A percentile compares a stretch with the other conserved stretches of the same genome.
These are phyloP conservation scores for Insectozyma bohioensis DNA, from an alignment of 1,139 yeast species.

Conservation along the genomic window DNA sequence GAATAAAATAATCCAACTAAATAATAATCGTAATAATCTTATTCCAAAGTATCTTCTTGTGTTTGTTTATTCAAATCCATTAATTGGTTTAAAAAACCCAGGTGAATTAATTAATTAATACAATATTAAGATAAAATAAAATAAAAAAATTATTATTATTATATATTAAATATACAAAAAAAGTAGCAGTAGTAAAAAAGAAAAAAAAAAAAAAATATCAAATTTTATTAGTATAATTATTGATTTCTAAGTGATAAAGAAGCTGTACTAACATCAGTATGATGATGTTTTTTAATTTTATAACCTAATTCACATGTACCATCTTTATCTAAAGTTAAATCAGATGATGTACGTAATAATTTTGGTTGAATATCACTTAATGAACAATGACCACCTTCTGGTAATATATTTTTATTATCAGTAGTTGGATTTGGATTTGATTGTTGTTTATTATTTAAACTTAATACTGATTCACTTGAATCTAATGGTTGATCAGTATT, in stretches of 20 bases:
- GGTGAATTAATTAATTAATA: too few relatives aligned
- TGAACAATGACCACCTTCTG: constrained; percentile 8
- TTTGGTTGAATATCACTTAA: constrained; percentile 11
- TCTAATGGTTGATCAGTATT: too few relatives aligned
- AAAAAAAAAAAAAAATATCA: constrained; percentile 1
- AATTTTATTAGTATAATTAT: not conserved
- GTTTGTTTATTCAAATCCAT: too few relatives aligned
- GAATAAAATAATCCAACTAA: too few relatives aligned
- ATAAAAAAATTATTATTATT: constrained; percentile 4
- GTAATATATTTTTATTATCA: constrained; percentile 1
- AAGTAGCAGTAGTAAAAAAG: not conserved
- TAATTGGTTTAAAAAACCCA: too few relatives aligned
- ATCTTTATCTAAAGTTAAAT: constrained; percentile 23
- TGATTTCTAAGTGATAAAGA: too few relatives aligned
- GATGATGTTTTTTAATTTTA: constrained; percentile 45
- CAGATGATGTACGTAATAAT: constrained; percentile 10
- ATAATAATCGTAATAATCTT: too few relatives aligned
- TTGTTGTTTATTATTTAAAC: too few relatives aligned
- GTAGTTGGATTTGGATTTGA: too few relatives aligned
- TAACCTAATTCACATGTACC: constrained; percentile 48
- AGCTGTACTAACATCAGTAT: constrained; percentile 38
- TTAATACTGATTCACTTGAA: too few relatives aligned
- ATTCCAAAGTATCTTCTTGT: too few relatives aligned
- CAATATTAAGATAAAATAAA: too few relatives aligned
- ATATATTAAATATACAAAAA: constrained; percentile 1